phyloP scores from a whole-genome alignment of 192 early-diverging fungal genomes.

The Gonapodya prolifera region DNA sequence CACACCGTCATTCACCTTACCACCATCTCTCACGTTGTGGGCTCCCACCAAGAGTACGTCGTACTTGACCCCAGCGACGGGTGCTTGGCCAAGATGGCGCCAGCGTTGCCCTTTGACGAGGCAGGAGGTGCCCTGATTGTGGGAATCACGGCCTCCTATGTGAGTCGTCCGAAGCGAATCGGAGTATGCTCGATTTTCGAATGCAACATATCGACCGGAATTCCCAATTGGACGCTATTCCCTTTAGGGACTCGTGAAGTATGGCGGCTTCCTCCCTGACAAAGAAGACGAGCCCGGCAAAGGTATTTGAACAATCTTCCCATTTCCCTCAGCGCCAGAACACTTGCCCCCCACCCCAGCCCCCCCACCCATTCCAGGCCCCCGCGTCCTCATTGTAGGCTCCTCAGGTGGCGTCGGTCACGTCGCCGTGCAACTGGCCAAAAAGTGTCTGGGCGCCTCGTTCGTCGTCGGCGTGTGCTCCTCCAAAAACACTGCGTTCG shows the following conservation, averaged over 20 bases:
- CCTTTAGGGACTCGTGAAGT: not conserved
- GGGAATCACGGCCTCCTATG: not conserved
- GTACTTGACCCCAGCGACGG: not conserved
- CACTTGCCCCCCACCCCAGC: too few relatives aligned
- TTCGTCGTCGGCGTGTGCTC: not conserved
- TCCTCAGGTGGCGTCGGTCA: not conserved
- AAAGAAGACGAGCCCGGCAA: not conserved
- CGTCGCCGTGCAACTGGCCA: not conserved
- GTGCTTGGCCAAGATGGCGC: not conserved
- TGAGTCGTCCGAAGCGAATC: too few relatives aligned
- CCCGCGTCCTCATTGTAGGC: not conserved
- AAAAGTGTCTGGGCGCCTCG: not conserved
- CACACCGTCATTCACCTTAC: not conserved
- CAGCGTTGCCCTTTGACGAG: not conserved
- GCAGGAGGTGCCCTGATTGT: not conserved
- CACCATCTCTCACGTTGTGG: too few relatives aligned
- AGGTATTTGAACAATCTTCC: too few relatives aligned
- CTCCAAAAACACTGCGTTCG: not conserved
- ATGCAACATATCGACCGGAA: not conserved
- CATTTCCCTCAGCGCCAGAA: too few relatives aligned
- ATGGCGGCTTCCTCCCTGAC: not conserved
- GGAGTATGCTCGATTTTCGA: too few relatives aligned
- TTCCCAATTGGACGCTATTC: too few relatives aligned
- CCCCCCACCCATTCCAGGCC: too few relatives aligned
- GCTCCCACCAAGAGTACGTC: not conserved